Percentiles rank a stretch among this genome's conserved stretches.
Evolutionary conservation across 2,329 filamentous ascomycete genomes (phyloP).

Genomic region (Hymenoscyphus fructigenus): DNA sequence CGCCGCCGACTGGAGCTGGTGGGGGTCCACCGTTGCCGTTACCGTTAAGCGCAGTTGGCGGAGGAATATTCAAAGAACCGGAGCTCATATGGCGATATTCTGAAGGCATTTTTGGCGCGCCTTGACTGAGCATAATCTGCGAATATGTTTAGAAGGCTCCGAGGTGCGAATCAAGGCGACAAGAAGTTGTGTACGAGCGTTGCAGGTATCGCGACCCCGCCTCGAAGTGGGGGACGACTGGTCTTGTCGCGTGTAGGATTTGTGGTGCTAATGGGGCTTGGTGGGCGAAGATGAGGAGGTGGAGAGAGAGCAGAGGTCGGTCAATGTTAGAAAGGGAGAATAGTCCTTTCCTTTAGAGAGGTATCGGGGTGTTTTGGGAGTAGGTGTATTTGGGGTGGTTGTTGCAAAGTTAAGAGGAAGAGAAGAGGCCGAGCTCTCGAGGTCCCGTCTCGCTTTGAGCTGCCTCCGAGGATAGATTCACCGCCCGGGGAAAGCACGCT

Average conservation of each 20-base stretch:
- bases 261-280: conserved; percentile 6
- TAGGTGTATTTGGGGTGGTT: background rate
- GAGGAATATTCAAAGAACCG: conserved; percentile 45
- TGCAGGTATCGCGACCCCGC: conserved; percentile 25
- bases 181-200: conserved; percentile 11
- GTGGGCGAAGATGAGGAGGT: background rate
- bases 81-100: conserved; percentile 58
- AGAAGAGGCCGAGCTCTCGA: background rate
- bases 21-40: conserved; percentile 34
- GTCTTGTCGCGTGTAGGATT: conserved; percentile 8
- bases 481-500: background rate
- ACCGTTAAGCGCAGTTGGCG: conserved; percentile 22
- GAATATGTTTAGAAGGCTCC: background rate
- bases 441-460: background rate
- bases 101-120: conserved; percentile 35
- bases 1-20: conserved; percentile 48
- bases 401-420: background rate
- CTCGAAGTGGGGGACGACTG: conserved; percentile 27
- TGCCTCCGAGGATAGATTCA: background rate
- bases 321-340: background rate
- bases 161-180: background rate
- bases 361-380: background rate
- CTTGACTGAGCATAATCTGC: conserved; percentile 26
- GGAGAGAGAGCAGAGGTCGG: background rate
- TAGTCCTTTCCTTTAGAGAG: background rate